Evolutionary conservation across 176 grass and related monocot genomes (phyloP).

Genomic region (Microstegium vimineum): DNA sequence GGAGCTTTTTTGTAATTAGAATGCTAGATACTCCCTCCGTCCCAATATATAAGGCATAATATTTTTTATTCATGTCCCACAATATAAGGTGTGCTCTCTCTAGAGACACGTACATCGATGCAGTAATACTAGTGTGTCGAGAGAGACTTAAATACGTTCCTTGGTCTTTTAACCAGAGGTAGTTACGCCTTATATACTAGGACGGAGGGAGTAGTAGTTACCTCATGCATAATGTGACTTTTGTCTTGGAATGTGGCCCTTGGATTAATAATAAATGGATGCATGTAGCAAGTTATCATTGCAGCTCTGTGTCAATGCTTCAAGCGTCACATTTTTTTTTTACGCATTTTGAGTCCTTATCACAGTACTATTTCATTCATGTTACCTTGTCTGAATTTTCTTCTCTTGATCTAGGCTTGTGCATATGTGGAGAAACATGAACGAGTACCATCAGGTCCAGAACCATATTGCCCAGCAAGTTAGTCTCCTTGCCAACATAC

Average conservation of each 20-base stretch:
- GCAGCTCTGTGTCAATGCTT: background rate
- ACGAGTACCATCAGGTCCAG: constrained; percentile 95
- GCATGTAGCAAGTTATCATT: background rate
- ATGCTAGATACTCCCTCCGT: background rate
- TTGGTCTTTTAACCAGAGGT: no score
- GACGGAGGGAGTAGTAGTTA: background rate
- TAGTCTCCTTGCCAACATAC: constrained; percentile 54
- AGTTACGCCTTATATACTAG: no score
- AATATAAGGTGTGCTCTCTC: no score
- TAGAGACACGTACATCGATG: no score
- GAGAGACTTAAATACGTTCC: no score
- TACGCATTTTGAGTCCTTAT: constrained; percentile 4
- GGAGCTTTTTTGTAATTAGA: background rate
- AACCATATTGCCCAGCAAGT: constrained; percentile 73
- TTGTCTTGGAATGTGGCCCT: background rate
- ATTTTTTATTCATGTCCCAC: no score
- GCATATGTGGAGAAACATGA: constrained; percentile 95
- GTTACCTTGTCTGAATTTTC: constrained; percentile 10
- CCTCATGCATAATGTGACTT: background rate
- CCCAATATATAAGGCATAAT: no score
- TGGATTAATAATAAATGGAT: background rate
- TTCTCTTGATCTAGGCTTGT: constrained; percentile 61
- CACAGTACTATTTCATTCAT: background rate
- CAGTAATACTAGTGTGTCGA: no score
- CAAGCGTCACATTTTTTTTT: background rate